phyloP scores from a whole-genome alignment of 805 yeast genomes.

The Kodamaea kakaduensis region DNA sequence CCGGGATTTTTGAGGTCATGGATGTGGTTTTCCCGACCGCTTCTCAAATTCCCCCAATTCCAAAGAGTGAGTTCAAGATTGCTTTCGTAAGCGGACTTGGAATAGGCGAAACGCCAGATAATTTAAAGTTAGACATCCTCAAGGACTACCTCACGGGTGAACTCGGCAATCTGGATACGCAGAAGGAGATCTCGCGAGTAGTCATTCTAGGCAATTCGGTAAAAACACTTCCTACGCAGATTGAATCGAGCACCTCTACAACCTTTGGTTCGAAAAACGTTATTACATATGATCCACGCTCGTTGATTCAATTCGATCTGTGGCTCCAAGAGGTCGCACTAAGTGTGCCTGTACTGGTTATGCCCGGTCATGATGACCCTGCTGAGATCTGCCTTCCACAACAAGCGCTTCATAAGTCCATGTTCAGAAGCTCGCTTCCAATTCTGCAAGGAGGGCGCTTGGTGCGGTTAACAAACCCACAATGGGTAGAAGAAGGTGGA shows the following conservation, averaged over 20 bases:
- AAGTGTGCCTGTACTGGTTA: conserved; percentile 63
- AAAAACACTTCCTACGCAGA: conserved; percentile 24
- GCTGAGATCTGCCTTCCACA: conserved; percentile 84
- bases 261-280: conserved; percentile 51
- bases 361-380: conserved; percentile 88
- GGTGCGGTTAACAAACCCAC: conserved; percentile 55
- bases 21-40: conserved; percentile 76
- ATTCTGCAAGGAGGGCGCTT: conserved; percentile 32
- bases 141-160: conserved; percentile 72
- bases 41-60: too few species aligned
- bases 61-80: conserved; percentile 41
- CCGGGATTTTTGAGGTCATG: conserved; percentile 80
- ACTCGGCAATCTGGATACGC: conserved; percentile 34
- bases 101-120: conserved; percentile 44
- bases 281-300: conserved; percentile 46
- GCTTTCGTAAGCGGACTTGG: conserved; percentile 78
- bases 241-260: conserved; percentile 29
- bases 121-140: conserved; percentile 51
- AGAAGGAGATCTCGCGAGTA: conserved; percentile 41
- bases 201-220: conserved; percentile 75
- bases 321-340: conserved; percentile 54
- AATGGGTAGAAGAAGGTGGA: conserved; percentile 50
- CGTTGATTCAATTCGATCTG: conserved; percentile 54
- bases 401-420: conserved; percentile 78
- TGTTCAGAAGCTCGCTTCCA: conserved; percentile 49